Evolutionary conservation across 164 flowering plant genomes (phyloP).

Genomic region (Hamamelis virginiana): DNA sequence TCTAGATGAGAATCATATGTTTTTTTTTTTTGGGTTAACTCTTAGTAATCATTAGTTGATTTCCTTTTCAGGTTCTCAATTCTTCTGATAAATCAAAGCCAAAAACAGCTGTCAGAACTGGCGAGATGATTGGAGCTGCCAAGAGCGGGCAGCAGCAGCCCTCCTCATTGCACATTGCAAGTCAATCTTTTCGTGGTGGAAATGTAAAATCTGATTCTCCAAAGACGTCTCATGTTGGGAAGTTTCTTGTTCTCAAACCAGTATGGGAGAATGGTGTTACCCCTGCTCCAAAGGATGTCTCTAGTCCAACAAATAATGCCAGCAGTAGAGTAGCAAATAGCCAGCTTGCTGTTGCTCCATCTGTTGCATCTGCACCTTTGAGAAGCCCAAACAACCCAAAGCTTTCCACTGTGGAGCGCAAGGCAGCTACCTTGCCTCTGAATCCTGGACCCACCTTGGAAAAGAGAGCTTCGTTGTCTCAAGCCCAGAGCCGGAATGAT

Average conservation of each 20-base stretch:
- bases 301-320: conserved; percentile 41
- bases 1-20: background rate
- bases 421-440: conserved; percentile 33
- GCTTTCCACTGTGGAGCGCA: conserved; percentile 43
- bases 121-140: conserved; percentile 37
- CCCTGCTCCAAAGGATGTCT: conserved; percentile 45
- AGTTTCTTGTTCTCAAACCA: conserved; percentile 72
- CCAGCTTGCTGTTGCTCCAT: conserved; percentile 32
- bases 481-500: conserved; percentile 73
- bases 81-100: conserved; percentile 74
- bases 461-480: conserved; percentile 54
- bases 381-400: conserved; percentile 45
- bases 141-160: conserved; percentile 57
- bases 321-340: conserved; percentile 30
- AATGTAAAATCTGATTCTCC: conserved; percentile 46
- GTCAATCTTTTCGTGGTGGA: conserved; percentile 50
- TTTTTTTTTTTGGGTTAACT: no score
- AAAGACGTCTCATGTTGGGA: conserved; percentile 59
- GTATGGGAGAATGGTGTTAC: conserved; percentile 64
- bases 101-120: conserved; percentile 41
- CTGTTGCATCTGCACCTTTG: conserved; percentile 36
- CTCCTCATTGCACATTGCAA: conserved; percentile 32
- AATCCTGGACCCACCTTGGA: conserved; percentile 40
- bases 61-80: conserved; percentile 45
- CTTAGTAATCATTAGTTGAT: background rate